Base-by-base conservation (phyloP, 805 yeast species). In the Candida piceae region DNA sequence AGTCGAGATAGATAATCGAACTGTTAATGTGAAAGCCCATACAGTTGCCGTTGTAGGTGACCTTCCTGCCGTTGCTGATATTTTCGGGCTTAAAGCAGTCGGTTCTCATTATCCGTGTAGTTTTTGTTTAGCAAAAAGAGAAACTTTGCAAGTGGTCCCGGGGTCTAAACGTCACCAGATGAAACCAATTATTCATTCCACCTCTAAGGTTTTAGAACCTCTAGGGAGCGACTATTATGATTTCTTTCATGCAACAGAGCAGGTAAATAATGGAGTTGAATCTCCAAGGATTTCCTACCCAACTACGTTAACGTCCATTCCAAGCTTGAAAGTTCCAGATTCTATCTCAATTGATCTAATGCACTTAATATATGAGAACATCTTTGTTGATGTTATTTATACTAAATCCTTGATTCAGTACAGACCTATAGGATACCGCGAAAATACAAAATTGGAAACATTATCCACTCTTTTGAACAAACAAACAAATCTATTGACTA, bases 1-100 rank as follows among this genome's bases (percentile, higher is more conserved):
- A 3, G 45, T 40, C 16, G 31, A 19, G 7, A 9, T 34, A n/a
- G 20, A 29, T 10, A 27, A 24, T 3, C 22, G 28, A 8, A 13
- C 23, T 21, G 23, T 21, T 7, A 21, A 7, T 7, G 23, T 21
- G 10, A 21, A 21, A 21, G 23, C 23, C 10, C 23, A 21, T 21
- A 21, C 23, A 7, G 23, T 21, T 21, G 23, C 23, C 10, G 23
- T 21, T 10, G 7, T 21, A 7, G 23, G 23, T 7, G 23, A 21
- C 23, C 7, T 21, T 7, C 23, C 23, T 7, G 23, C 23, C 23
- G 23, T 21, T 21, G 23, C 10, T 21, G 23, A 21, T 21, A 21
- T 21, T 7, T 21, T 21, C 10, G 23, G 23, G 7, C 9, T 21
- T 10, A 21, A 21, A 21, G 23, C 9, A 10, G 23, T 21, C 23